Evolutionary conservation across 2,329 filamentous ascomycete species (phyloP), one percentile per base, ranked within the genome.

Genomic region (Zymoseptoria passerinii): DNA sequence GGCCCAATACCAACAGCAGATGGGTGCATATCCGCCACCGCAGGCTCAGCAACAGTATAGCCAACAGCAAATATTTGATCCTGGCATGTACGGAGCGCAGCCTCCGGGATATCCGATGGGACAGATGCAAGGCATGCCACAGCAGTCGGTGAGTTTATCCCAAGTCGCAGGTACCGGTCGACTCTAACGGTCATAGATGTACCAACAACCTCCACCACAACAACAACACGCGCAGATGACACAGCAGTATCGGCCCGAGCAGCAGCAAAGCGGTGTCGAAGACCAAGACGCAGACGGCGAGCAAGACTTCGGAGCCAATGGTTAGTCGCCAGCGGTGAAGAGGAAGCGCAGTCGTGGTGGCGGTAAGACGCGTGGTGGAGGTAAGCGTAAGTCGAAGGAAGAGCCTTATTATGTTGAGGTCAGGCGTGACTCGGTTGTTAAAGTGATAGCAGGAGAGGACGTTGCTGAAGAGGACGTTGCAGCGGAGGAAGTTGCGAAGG

Each of bases 11-110:
- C 83, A 85, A 66, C 85, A 89, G 69, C 84, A 84, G 50, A 83
- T 83, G 68, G 92, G 96, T 84, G 96, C 96, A 71, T 80, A 87
- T 28, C 86, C 85, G 56, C 86, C 90, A 63, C 88, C 91, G 58
- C 89, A 90, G 65, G 87, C 89, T 64, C 89, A 90, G 65, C 87
- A 88, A 10, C 81, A 83, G 52, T 88, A 86, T 13, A 90, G 94
- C 69, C 83, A 88, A 51, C 87, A 89, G 66, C 73, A 72, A 53
- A 95, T 96, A 81, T 96, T 91, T 70, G 81, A 86, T 57, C 86
- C 90, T 62, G 85, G 84, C 63, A 96, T 96, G 81, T 97, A 97
- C 52, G 63, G 54, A 4, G 52, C 57, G 28, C 68, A 70, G 59
- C 60, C 65, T 27, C 55, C 56, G 9, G 65, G 62, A 54, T 70